A percentile compares a stretch with the other conserved stretches of the same genome.
Conservation (phyloP, 2,329 filamentous ascomycete genomes). For the Cercospora beticola region DNA sequence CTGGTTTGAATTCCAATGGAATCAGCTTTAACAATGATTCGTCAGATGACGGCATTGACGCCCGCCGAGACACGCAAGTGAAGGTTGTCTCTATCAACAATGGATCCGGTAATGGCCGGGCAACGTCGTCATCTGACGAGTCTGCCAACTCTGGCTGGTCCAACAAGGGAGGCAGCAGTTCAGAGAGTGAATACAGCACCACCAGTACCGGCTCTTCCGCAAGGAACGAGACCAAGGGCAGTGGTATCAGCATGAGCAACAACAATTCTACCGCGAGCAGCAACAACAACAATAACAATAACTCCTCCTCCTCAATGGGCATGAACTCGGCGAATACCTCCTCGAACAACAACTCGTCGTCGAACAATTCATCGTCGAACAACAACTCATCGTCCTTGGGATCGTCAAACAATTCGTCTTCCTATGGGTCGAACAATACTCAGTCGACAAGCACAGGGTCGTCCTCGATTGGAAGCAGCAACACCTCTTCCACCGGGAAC, state of each 20-base stretch:
- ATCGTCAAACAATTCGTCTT: constrained; percentile 5
- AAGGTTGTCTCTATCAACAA: constrained; percentile 23
- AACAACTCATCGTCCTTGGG: constrained; percentile 6
- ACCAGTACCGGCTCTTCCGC: constrained; percentile 14
- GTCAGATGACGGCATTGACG: constrained; percentile 20
- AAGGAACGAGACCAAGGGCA: constrained; percentile 14
- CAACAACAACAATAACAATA: constrained; percentile 6
- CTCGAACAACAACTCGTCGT: constrained; percentile 10
- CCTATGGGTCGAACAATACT: background rate
- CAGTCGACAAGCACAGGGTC: constrained; percentile 4
- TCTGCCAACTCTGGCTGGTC: constrained; percentile 21
- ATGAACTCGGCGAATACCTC: constrained; percentile 11
- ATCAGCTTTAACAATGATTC: constrained; percentile 22
- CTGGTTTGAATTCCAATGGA: constrained; percentile 24
- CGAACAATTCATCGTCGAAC: constrained; percentile 14
- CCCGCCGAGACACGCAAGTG: constrained; percentile 17
- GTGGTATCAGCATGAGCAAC: background rate
- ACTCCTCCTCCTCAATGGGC: background rate
- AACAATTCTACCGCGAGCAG: constrained; percentile 6
- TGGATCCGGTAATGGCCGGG: constrained; percentile 9
- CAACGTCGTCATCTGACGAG: constrained; percentile 20
- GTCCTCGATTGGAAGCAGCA: constrained; percentile 13
- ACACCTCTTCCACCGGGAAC: background rate
- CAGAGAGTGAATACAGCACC: constrained; percentile 22
- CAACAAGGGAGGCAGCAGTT: constrained; percentile 21